Evolutionary conservation across 2,329 filamentous ascomycete species (phyloP).

Genomic region (Zopfia rhizophila): DNA sequence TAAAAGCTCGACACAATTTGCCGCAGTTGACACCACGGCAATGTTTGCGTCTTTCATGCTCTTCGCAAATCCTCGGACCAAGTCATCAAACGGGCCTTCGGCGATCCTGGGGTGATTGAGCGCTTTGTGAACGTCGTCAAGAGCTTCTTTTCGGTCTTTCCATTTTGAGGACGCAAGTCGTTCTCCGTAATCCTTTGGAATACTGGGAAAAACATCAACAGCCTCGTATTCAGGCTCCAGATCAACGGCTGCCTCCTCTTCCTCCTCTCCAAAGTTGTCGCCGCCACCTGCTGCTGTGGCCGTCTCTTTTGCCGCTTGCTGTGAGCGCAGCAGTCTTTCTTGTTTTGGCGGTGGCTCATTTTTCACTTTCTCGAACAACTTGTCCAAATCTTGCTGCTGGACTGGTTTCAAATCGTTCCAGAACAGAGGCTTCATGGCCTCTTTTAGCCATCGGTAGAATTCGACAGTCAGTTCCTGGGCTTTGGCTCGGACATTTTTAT

Average conservation of each 20-base stretch:
- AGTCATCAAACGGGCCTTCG: constrained; percentile 86
- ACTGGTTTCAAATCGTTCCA: constrained; percentile 96
- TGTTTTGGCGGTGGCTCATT: constrained; percentile 88
- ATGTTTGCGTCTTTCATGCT: constrained; percentile 99
- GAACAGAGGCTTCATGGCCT: constrained; percentile 98
- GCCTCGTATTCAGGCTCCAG: constrained; percentile 74
- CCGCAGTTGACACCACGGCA: constrained; percentile 90
- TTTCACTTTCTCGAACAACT: constrained; percentile 93
- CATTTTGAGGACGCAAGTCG: constrained; percentile 91
- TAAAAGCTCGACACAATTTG: constrained; percentile 89
- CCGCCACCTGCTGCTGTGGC: constrained; percentile 69
- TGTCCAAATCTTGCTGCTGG: constrained; percentile 92
- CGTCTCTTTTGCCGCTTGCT: constrained; percentile 84
- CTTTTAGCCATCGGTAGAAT: constrained; percentile 94
- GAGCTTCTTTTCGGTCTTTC: constrained; percentile 96
- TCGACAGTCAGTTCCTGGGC: constrained; percentile 92
- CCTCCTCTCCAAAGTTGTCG: constrained; percentile 59
- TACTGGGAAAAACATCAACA: constrained; percentile 83
- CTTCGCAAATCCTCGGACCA: constrained; percentile 86
- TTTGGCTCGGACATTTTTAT: constrained; percentile 97
- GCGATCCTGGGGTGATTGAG: constrained; percentile 91
- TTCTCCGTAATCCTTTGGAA: constrained; percentile 85
- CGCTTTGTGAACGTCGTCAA: constrained; percentile 80
- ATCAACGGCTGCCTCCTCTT: constrained; percentile 78
- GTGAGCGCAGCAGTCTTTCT: constrained; percentile 85